A percentile compares a stretch with the other conserved stretches of the same genome.
Conservation (phyloP, 768 basidiomycete genomes). For the Macrolepiota albuminosa region DNA sequence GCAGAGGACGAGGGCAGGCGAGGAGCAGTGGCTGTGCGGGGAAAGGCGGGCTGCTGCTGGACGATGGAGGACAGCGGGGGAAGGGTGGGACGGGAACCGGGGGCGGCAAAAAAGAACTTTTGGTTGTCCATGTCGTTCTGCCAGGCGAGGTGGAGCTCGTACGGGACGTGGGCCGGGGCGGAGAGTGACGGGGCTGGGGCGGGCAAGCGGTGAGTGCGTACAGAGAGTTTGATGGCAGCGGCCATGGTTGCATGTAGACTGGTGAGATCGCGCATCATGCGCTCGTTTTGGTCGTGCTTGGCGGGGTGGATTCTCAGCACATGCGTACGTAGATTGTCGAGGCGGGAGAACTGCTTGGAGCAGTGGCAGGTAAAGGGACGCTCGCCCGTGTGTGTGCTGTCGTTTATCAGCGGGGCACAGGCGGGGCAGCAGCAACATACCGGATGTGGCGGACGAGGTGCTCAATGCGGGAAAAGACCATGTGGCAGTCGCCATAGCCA, state of each 20-base stretch:
- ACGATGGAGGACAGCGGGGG: slow-evolving; percentile 39
- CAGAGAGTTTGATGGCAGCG: slow-evolving; percentile 40
- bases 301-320: slow-evolving; percentile 97
- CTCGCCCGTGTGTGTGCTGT: no score
- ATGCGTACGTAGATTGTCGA: slow-evolving; percentile 96
- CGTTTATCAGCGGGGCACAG: no score
- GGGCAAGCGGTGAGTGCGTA: slow-evolving; percentile 10
- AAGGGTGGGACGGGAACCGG: slow-evolving; percentile 11
- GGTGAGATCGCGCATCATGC: slow-evolving; percentile 80
- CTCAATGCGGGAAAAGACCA: slow-evolving; percentile 95
- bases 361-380: slow-evolving; percentile 96
- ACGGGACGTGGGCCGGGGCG: no score
- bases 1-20: slow-evolving; percentile 18
- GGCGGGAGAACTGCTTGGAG: slow-evolving; percentile 89
- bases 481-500: slow-evolving; percentile 92
- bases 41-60: no score
- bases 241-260: slow-evolving; percentile 81
- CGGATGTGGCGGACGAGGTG: slow-evolving; percentile 94
- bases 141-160: no score
- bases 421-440: slow-evolving; percentile 36
- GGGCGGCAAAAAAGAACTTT: no score
- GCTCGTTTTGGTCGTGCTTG: slow-evolving; percentile 76
- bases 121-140: no score
- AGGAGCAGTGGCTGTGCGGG: no score
- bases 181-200: neutral